Base-by-base conservation (phyloP, 805 yeast genomes). In the Saccharomycopsis fermentans region DNA sequence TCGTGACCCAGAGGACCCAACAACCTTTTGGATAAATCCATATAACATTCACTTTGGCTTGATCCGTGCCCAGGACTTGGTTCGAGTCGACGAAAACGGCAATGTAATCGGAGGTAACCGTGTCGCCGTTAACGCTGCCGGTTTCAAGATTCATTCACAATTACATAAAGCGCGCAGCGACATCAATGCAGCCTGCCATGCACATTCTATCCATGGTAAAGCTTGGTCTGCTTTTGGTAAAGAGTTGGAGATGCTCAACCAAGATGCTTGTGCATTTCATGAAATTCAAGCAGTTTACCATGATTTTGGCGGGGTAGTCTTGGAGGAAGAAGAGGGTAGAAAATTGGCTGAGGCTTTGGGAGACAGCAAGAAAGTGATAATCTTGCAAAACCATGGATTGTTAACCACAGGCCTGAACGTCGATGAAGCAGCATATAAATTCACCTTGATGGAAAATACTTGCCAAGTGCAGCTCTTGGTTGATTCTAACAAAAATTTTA, bases 1-100 rank as follows among this genome's bases (percentile, higher is more conserved):
- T 12, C 78, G 94, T 64, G 96, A 89, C 67, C 96, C 96, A 2
- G 82, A 86, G 51, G 82, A 84, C 63, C 86, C 86, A n/a, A 69
- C 75, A 52, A 86, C 92, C 2, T 89, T 89, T 69, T 89, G 96
- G 96, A 87, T 89, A 69, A 89, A 89, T 71, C 96, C 96, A 4
- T 73, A 89, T 63, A 92, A 86, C n/a, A 78, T 77, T 63, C 96
- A 89, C 70, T 89, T 86, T 69, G 76, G 80, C 21, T 67, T 79
- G 51, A 71, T 84, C 67, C 79, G 74, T 63, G 86, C 82, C 32
- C 73, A 80, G 19, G 88, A 83, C 64, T 75, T 84, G 78, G 86
- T 84, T 6, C 81, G 80, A 21, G 80, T 79, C 26, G 86, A 83
- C 66, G 81, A 79, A 65, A 74, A 81, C 51, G 89, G 87, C 36